Evolutionary conservation across 768 basidiomycete genomes (phyloP).

Genomic region (Serendipita sp.): DNA sequence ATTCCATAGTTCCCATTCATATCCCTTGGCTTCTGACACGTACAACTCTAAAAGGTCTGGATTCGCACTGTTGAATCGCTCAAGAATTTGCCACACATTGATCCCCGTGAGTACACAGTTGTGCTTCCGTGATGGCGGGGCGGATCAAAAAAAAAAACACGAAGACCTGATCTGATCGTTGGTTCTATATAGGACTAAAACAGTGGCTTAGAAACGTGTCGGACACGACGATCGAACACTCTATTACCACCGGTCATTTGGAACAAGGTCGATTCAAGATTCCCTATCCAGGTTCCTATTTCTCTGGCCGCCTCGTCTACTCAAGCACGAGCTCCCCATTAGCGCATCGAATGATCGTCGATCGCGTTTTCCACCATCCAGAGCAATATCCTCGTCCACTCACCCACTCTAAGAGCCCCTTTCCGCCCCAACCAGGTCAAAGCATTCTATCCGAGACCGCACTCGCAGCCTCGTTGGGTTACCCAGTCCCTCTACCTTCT

Average conservation of each 20-base stretch:
- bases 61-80: neutral
- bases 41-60: neutral
- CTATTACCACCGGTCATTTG: neutral
- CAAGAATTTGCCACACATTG: neutral
- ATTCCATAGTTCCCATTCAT: neutral
- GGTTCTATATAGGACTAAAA: neutral
- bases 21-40: neutral
- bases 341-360: constrained; percentile 1
- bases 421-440: neutral
- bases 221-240: neutral
- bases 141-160: neutral
- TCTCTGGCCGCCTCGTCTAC: neutral
- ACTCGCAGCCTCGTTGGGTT: neutral
- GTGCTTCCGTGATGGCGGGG: neutral
- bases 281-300: constrained; percentile 1
- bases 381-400: constrained; percentile 2
- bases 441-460: neutral
- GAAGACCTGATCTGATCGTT: neutral
- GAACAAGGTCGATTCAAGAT: neutral
- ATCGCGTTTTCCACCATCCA: constrained; percentile 1
- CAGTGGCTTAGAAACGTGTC: neutral
- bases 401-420: neutral
- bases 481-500: neutral
- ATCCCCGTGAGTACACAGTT: neutral
- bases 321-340: neutral